Base-by-base conservation (phyloP, 2,329 filamentous ascomycete species). In the Hymenoscyphus fraxineus region DNA sequence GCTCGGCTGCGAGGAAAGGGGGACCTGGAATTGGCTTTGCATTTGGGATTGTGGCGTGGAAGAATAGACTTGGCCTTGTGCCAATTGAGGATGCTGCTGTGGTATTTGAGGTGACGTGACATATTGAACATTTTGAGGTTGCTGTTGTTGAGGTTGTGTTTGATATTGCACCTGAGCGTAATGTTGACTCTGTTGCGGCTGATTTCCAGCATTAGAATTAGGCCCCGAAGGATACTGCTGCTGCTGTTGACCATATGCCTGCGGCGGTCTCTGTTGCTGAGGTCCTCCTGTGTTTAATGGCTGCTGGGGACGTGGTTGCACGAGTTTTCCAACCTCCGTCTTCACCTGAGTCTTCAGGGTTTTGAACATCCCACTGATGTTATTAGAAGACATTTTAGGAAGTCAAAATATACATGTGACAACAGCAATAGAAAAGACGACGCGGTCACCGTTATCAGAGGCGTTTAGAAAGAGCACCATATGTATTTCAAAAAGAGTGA, bases 351-450 rank as follows among this genome's bases (percentile, higher is more conserved):
- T 47, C 22, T 60, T 60, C 41, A 60, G 19, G 27, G 27, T 35
- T 15, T 60, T 60, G 6, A 60, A 54, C 15, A 60, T 54, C 16
- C 59, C 59, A 16, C 59, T 38, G 19, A 60, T 60, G 19, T 60
- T 51, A 15, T 40, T 60, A 12, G 58, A 35, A 40, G 47, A 47
- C n/a, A 44, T 40, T 19, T 19, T 10, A 40, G 22, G 19, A 27
- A 41, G 3, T 5, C 35, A 27, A 59, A 15, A 22, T n/a, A 47
- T 15, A 3, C 6, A n/a, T 47, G 7, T 47, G 41, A 15, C 41
- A 16, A 12, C 19, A 51, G 19, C 44, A 51, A 51, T 27, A 10
- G 19, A 51, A 12, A n/a, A 16, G 10, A 51, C 19, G 44, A 51
- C 44, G 44, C 44, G 39, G 58, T 6, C 7, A 38, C 22, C n/a